phyloP scores from a whole-genome alignment of 2,329 filamentous ascomycete species.

The Drechslera avenae region DNA sequence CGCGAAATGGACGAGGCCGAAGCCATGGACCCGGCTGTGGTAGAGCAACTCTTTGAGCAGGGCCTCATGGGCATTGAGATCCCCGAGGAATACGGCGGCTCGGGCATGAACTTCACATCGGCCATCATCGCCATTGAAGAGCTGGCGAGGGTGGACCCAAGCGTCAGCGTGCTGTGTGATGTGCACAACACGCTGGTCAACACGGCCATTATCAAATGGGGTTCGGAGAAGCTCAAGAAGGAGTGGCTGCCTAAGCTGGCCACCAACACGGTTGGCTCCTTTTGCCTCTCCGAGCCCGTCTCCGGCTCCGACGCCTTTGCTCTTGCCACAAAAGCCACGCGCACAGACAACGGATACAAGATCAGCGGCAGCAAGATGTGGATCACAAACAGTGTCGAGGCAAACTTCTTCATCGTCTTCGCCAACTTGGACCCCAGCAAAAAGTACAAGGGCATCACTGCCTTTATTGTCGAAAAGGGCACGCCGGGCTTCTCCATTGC shows the following conservation, averaged over 20 bases:
- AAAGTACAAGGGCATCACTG: conserved; percentile 96
- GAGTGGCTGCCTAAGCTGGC: conserved; percentile 89
- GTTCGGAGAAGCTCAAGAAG: conserved; percentile 75
- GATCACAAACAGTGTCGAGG: conserved; percentile 98
- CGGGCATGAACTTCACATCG: conserved; percentile 98
- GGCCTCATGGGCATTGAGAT: conserved; percentile 98
- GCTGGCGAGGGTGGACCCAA: conserved; percentile 89
- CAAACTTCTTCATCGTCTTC: conserved; percentile 95
- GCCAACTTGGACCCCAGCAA: conserved; percentile 91
- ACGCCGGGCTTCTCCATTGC: conserved; percentile 90
- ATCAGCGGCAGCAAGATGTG: conserved; percentile 98
- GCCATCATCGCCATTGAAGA: conserved; percentile 98
- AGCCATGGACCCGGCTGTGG: conserved; percentile 83
- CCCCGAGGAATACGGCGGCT: conserved; percentile 93
- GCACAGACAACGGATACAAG: conserved; percentile 81
- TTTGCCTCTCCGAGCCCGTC: conserved; percentile 89
- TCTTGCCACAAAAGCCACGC: conserved; percentile 84
- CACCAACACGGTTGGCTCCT: conserved; percentile 85
- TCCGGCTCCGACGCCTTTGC: conserved; percentile 97
- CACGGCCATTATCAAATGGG: conserved; percentile 87
- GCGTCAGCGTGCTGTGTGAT: conserved; percentile 92
- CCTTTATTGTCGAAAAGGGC: conserved; percentile 91
- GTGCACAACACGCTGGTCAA: conserved; percentile 99
- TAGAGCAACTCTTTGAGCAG: conserved; percentile 96
- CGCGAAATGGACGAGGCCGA: conserved; percentile 98